Base-by-base conservation (phyloP, 441 rosid species). In the Brassica hybrid region DNA sequence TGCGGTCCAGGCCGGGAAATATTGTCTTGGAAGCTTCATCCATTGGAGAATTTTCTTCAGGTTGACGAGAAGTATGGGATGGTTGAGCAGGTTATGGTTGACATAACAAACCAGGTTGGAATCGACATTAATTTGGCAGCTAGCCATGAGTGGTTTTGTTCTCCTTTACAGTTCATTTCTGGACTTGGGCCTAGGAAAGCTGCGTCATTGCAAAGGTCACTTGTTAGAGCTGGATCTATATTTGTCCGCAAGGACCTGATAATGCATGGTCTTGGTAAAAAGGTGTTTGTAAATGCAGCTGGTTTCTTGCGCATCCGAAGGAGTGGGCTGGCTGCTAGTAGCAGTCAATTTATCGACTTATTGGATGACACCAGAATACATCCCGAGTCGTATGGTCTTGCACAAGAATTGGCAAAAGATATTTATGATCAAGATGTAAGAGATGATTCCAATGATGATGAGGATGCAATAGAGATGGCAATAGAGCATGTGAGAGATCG, bases 381-480 rank as follows among this genome's bases (percentile, higher is more conserved):
- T 84, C 98, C 98, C 0, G 98, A 94, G 82, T 94, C 97, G 64
- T 94, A 89, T 78, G 74, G 83, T 30, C 88, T 89, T 48, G 98
- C 97, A 4, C 94, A 88, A 70, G 96, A 92, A 80, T 72, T 94
- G 89, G 97, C 94, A 3, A 91, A 87, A 73, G 91, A 83, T 83
- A 85, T 92, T 59, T 90, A 84, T 74, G 88, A 85, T 65, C 79
- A 77, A 78, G 93, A 89, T 90, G 54, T 84, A 91, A 86, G 84
- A 45, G 94, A 90, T 83, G 97, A 90, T 52, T 80, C 85, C 69
- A 90, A 86, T 76, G 97, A 91, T 76, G 99, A 92, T 56, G 98
- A 94, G 54, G 99, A 94, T 73, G 97, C 97, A 8, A 34, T 86
- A 73, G 99, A 92, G 88, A 94, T 96, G 97, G 99, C 98, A 23